Percentiles rank a stretch among this genome's conserved stretches.
These are phyloP conservation scores for Baffinella frigidus DNA, from an alignment of 208 protist species.

Conservation along the genomic window DNA sequence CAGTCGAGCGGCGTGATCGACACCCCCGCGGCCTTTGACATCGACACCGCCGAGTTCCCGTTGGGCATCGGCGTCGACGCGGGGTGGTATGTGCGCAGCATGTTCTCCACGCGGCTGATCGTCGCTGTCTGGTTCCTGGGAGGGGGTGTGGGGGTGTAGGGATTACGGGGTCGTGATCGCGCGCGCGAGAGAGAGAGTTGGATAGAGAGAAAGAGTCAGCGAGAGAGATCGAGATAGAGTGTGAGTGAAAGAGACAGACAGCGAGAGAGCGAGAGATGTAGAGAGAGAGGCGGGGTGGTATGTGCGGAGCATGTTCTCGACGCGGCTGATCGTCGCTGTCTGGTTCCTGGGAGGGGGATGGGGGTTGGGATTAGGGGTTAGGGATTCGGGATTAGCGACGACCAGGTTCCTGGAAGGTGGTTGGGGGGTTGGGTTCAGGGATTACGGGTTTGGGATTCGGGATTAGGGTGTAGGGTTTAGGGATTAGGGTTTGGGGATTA, in stretches of 20 bases:
- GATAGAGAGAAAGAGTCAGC: neutral
- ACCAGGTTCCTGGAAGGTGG: too few species aligned
- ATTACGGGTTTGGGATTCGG: too few species aligned
- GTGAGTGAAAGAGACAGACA: neutral
- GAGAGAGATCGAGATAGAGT: neutral
- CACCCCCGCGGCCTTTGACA: neutral
- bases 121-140: neutral
- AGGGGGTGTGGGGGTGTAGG: neutral
- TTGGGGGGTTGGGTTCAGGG: too few species aligned
- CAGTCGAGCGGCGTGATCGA: neutral
- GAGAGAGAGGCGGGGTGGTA: too few species aligned
- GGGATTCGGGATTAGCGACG: too few species aligned
- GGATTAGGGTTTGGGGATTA: too few species aligned
- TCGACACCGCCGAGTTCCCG: neutral
- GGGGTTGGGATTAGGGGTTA: too few species aligned
- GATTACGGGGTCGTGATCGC: neutral
- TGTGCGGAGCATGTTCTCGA: too few species aligned
- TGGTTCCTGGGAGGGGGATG: too few species aligned
- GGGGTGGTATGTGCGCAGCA: neutral
- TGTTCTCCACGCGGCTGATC: neutral
- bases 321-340: too few species aligned
- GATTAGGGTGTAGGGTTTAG: too few species aligned
- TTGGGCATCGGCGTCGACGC: neutral
- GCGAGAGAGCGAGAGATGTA: too few species aligned
- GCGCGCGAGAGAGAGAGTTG: neutral